These are phyloP conservation scores for Sporothrix brunneoviolacea DNA, from an alignment of 2,329 filamentous ascomycete genomes.

Conservation along the genomic window DNA sequence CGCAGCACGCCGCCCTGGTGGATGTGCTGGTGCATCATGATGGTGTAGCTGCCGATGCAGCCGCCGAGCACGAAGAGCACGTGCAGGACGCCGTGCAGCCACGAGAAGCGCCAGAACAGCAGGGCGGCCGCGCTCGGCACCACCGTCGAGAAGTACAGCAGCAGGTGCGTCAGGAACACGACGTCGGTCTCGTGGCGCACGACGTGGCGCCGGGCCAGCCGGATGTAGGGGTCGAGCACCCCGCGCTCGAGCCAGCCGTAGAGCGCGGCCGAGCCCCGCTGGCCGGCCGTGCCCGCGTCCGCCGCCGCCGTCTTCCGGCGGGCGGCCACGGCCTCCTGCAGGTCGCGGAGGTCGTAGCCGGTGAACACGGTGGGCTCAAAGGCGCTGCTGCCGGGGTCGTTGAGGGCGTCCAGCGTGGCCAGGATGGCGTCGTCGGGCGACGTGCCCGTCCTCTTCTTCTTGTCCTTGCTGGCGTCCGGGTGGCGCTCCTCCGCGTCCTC, in stretches of 20 bases:
- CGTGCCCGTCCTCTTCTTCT: constrained; percentile 4
- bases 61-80: constrained; percentile 54
- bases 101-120: constrained; percentile 61
- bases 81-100: constrained; percentile 61
- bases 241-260: constrained; percentile 43
- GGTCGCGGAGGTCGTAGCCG: constrained; percentile 32
- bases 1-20: constrained; percentile 65
- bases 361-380: constrained; percentile 44
- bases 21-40: constrained; percentile 82
- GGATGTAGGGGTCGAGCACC: constrained; percentile 54
- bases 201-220: constrained; percentile 41
- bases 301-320: constrained; percentile 8
- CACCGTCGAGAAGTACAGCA: constrained; percentile 64
- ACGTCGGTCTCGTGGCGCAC: constrained; percentile 66
- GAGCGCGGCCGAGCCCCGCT: constrained; percentile 25
- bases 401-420: constrained; percentile 33
- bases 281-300: neutral
- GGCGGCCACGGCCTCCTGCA: constrained; percentile 26
- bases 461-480: constrained; percentile 9
- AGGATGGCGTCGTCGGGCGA: constrained; percentile 27
- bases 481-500: constrained; percentile 12
- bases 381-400: constrained; percentile 32
- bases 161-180: constrained; percentile 68
- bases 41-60: constrained; percentile 67
- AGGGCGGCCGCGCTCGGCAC: constrained; percentile 57